Evolutionary conservation across 257 asterid species (phyloP).

Genomic region (Fraxinus excelsior): DNA sequence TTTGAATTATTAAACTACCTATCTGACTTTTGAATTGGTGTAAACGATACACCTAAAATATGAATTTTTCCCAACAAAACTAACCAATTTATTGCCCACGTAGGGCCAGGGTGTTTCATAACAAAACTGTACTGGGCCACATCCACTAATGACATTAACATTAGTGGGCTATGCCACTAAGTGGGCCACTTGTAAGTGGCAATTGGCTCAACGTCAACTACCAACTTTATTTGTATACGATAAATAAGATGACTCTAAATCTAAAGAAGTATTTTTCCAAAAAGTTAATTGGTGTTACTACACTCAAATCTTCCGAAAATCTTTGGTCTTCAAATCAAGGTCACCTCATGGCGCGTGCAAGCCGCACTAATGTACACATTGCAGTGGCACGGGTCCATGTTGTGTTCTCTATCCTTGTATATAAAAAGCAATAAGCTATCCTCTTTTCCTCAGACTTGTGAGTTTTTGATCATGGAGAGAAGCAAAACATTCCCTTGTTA

Average conservation of each 20-base stretch:
- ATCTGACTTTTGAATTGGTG: too few relatives aligned
- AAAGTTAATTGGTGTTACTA: not conserved
- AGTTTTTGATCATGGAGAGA: conserved; percentile 57
- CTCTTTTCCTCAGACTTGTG: conserved; percentile 11
- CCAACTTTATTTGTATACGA: conserved; percentile 3
- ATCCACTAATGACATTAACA: conserved; percentile 29
- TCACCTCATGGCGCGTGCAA: conserved; percentile 73
- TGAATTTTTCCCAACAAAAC: too few relatives aligned
- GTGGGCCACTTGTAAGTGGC: conserved; percentile 17
- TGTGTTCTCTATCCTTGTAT: conserved; percentile 21
- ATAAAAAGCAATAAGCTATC: conserved; percentile 18
- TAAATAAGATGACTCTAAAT: too few relatives aligned
- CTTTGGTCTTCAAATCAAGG: conserved; percentile 39
- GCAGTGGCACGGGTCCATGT: conserved; percentile 50
- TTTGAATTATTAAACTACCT: too few relatives aligned
- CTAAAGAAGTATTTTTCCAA: too few relatives aligned
- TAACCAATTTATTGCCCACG: not conserved
- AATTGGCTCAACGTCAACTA: conserved; percentile 20
- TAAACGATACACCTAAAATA: too few relatives aligned
- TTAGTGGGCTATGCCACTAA: conserved; percentile 1
- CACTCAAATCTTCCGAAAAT: conserved; percentile 3
- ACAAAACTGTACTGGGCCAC: conserved; percentile 33
- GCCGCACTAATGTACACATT: conserved; percentile 49
- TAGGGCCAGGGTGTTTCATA: not conserved
- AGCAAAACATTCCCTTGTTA: conserved; percentile 69